Evolutionary conservation across 2,329 filamentous ascomycete genomes (phyloP), one percentile per base, ranked within the genome.

Genomic region (Fulvia fulva): DNA sequence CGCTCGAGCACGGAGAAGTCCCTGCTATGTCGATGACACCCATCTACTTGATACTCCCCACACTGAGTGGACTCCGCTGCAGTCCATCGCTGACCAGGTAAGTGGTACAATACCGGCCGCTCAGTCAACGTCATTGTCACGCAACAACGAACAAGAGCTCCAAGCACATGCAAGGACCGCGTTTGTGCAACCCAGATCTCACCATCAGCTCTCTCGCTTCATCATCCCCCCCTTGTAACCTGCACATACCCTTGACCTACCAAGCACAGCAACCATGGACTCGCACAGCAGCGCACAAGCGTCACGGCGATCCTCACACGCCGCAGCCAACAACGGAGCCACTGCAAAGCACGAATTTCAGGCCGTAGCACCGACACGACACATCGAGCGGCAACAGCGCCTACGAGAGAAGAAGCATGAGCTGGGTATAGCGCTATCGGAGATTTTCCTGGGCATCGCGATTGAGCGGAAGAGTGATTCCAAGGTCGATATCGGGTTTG

Each of bases 361-460:
- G 41, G 49, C 49, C 9, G 51, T 51, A 47, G 56, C 62, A 19
- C 58, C 62, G 19, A 57, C 52, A 9, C 53, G 51, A 25, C 53
- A 64, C 52, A 65, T 65, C 21, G 62, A 64, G 55, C 62, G 63
- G 41, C 60, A 61, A 58, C 52, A 59, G 19, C 55, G 58, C 12
- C 41, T 45, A 11, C 56, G 52, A 25, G 14, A 58, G 34, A 54
- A 64, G 30, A 51, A 62, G 22, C 57, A 63, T 21, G 59, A 63
- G 56, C 47, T 60, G 7, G 63, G 63, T 16, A 62, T 64, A n/a
- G 57, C 63, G 6, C 56, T 62, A 1, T 59, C 61, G 2, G 56
- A 66, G 25, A 77, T 88, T 50, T 89, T 82, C 64, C 72, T 85
- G 44, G 87, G 87, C 55, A 81, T 88, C 32, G 84, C 86, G 3